A percentile compares a stretch with the other conserved stretches of the same genome.
Conservation (phyloP, 2,329 filamentous ascomycete species). For the Arthroderma sp. region DNA sequence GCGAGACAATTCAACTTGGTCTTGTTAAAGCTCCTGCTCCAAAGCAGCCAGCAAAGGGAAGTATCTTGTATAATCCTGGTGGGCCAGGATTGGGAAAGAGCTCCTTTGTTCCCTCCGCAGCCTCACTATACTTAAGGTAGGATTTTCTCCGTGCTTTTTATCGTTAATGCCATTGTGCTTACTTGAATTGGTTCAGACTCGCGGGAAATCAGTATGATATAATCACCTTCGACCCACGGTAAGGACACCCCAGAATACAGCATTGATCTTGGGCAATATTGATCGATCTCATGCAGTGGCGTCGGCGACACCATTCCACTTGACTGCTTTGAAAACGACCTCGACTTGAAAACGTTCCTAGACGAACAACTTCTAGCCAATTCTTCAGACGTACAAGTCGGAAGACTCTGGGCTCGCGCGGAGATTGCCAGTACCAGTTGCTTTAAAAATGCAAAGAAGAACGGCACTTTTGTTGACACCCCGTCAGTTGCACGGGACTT, state of each 20-base stretch:
- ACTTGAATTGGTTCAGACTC: slow-evolving; percentile 1
- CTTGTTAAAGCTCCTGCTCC: slow-evolving; percentile 17
- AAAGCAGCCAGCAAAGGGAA: slow-evolving; percentile 18
- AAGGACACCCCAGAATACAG: neutral
- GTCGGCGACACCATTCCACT: slow-evolving; percentile 5
- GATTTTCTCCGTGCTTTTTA: neutral
- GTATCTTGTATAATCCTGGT: slow-evolving; percentile 20
- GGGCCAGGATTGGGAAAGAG: slow-evolving; percentile 14
- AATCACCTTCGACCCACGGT: slow-evolving; percentile 11
- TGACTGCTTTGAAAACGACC: neutral
- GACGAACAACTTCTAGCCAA: neutral
- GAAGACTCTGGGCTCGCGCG: neutral
- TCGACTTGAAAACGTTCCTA: neutral
- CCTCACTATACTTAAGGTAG: slow-evolving; percentile 1
- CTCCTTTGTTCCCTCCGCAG: neutral
- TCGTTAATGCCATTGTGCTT: neutral
- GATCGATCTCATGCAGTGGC: neutral
- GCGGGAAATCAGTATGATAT: slow-evolving; percentile 7
- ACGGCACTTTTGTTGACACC: slow-evolving; percentile 26
- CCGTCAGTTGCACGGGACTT: slow-evolving; percentile 33
- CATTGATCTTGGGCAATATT: neutral
- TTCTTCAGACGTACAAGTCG: neutral
- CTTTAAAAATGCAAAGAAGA: slow-evolving; percentile 12
- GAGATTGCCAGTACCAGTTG: neutral
- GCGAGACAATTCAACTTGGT: slow-evolving; percentile 15